Percentiles rank a stretch among this genome's conserved stretches.
phyloP scores from a whole-genome alignment of 176 grass and related monocot species.

The Alopecurus myosuroides region DNA sequence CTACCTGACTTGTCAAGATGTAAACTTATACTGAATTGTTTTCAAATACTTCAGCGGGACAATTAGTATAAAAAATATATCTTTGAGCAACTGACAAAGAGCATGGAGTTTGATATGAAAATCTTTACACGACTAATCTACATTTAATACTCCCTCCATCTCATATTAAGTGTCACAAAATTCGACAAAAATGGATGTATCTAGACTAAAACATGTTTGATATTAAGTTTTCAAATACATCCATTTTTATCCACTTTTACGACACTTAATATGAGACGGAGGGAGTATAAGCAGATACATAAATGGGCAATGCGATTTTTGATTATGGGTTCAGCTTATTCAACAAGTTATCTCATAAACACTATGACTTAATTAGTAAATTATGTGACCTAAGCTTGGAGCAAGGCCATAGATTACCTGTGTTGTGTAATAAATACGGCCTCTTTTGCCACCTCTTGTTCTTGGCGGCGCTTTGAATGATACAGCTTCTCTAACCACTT shows the following conservation, averaged over 20 bases:
- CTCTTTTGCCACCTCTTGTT: conserved; percentile 88
- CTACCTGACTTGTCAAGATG: no score
- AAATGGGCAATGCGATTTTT: not conserved
- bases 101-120: not conserved
- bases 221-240: no score
- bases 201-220: no score
- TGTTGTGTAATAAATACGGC: conserved; percentile 82
- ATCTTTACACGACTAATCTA: not conserved
- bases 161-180: no score
- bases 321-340: not conserved
- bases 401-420: conserved; percentile 51
- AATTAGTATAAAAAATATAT: not conserved
- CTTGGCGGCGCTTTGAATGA: conserved; percentile 89
- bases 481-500: conserved; percentile 86
- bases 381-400: not conserved
- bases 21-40: no score
- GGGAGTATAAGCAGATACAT: not conserved
- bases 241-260: no score
- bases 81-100: not conserved
- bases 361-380: not conserved
- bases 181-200: no score
- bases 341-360: not conserved
- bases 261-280: no score
- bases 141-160: no score
- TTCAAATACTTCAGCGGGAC: no score